Evolutionary conservation across 495 filamentous ascomycete species (phyloP), one percentile per base, ranked within the genome.

Genomic region (Aspergillus diversus): DNA sequence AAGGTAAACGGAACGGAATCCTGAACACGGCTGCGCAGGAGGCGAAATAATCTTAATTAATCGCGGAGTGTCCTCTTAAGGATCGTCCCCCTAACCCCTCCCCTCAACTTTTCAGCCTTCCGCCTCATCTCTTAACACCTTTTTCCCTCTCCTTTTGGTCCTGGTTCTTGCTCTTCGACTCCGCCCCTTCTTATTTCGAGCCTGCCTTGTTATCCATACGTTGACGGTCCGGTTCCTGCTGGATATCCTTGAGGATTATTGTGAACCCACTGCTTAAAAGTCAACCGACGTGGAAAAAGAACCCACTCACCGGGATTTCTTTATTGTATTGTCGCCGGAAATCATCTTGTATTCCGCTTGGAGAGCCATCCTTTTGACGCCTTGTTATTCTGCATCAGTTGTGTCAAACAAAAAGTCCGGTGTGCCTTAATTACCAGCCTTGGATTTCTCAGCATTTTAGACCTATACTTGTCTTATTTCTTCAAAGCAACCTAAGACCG

Each of bases 401-500:
- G 49, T 49, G 57, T 62, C 59, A 63, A 63, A 61, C 63, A 61
- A 55, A 27, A 62, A 66, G 15, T 64, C 67, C 32, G 65, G 59
- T 69, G 67, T 65, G 60, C 64, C 55, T 63, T 66, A 50, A 58
- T 60, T 65, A 55, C 57, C 69, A 68, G 55, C 65, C 65, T 66
- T 68, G 70, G 67, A 68, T 65, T 59, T 61, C 64, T 63, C 67
- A 63, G 59, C 66, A 59, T 64, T 17, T 63, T 68, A 65, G 60
- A 70, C 55, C 60, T 62, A 49, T 67, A 69, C 60, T 56, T 72
- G 57, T 63, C 55, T 57, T 66, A 48, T 66, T 71, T 60, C 64
- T 65, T 62, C 55, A 61, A 62, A 61, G 34, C 64, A 60, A 56
- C 59, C 55, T 37, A 53, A 61, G 49, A 58, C 50, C 48, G 48